Base-by-base conservation (phyloP, 345 rosid species). In the Syzygium grande region DNA sequence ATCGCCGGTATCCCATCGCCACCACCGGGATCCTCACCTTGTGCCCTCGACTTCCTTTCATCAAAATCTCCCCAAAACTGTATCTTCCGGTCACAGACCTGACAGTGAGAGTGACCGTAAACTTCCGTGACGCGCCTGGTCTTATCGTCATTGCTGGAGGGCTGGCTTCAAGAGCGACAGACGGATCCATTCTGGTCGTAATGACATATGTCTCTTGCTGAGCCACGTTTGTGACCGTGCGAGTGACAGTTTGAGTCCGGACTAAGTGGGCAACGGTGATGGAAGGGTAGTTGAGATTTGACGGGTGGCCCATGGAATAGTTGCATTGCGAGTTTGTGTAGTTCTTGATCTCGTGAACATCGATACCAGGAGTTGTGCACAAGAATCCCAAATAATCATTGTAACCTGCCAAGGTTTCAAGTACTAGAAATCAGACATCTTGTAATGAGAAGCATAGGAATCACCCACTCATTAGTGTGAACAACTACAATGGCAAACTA, bases 21-120 rank as follows among this genome's bases (percentile, higher is more conserved):
- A 93, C 96, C 89, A 98, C 99, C 1, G 99, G 98, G 89, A 98
- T 87, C 89, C 90, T 94, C 85, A 96, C 99, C 92, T 92, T 94
- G 90, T 98, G 99, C 46, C 99, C 99, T 86, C 99, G 86, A 92
- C 97, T 98, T 63, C 99, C 99, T 93, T 97, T 98, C 95, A 98
- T 80, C 73, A 90, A 63, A 80, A 98, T 91, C 88, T 94, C 94
- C 80, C 99, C 99, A 11, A 98, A 98, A 93, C 96, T 94, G 89
- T 98, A 98, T 27, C 84, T 85, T 89, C 98, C 96, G 0, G 94
- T 93, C 65, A 96, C 94, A 3, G 97, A 91, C 89, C 99, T 89
- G 52, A 92, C 92, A 3, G 97, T 93, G 5, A 98, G 97, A 61
- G 94, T 94, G 73, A 94, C 98, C 0, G 95, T 61, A 89, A 97